A percentile compares a stretch with the other conserved stretches of the same genome.
phyloP scores from a whole-genome alignment of 2,329 filamentous ascomycete genomes.

The Fusarium miscanthi region DNA sequence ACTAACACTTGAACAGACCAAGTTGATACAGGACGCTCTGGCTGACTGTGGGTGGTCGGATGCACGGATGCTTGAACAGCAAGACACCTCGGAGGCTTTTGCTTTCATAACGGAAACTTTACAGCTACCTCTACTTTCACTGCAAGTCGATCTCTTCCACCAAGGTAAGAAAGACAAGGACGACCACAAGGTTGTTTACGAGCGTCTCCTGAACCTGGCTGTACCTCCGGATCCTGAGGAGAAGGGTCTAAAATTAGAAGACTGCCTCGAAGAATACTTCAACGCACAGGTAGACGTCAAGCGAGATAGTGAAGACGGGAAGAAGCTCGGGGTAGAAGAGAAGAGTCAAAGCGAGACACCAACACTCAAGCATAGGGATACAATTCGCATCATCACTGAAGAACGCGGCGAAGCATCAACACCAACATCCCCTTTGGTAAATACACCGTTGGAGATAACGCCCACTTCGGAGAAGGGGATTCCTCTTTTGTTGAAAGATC shows the following conservation, averaged over 20 bases:
- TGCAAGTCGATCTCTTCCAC: constrained; percentile 96
- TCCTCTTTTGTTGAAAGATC: background rate
- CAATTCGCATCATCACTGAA: constrained; percentile 50
- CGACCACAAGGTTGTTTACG: constrained; percentile 95
- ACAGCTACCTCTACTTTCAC: constrained; percentile 84
- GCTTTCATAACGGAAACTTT: constrained; percentile 93
- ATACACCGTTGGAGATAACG: constrained; percentile 41
- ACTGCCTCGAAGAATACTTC: constrained; percentile 94
- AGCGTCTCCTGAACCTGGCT: constrained; percentile 88
- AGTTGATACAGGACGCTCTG: constrained; percentile 83
- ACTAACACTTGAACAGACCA: constrained; percentile 66
- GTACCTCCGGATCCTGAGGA: constrained; percentile 81
- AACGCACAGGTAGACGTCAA: constrained; percentile 93
- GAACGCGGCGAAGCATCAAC: constrained; percentile 50
- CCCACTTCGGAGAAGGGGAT: constrained; percentile 29
- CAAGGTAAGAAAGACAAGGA: constrained; percentile 86
- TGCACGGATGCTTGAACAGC: constrained; percentile 80
- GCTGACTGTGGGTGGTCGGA: constrained; percentile 91
- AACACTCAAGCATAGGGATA: constrained; percentile 46
- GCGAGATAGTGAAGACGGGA: constrained; percentile 72
- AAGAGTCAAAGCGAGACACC: constrained; percentile 38
- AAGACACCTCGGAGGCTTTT: constrained; percentile 96
- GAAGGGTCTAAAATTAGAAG: constrained; percentile 81
- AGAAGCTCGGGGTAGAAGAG: constrained; percentile 52
- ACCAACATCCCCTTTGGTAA: constrained; percentile 47